Percentiles rank a stretch among this genome's conserved stretches.
Conservation (phyloP, 1,139 yeast species). For the Debaryomyces coudertii region DNA sequence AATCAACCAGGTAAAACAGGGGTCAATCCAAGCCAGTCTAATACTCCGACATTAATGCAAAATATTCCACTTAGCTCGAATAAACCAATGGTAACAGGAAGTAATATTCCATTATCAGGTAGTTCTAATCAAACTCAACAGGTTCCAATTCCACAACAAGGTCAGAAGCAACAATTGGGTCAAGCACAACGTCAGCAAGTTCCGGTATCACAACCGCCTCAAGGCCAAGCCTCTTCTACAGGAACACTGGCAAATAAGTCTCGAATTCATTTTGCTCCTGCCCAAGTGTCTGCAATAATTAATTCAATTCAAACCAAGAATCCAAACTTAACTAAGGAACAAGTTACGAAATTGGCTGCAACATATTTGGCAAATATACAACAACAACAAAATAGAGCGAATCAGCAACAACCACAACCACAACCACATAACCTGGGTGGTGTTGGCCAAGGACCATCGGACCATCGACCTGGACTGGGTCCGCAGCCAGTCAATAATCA, state of each 20-base stretch:
- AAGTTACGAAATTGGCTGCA: conserved; percentile 73
- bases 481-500: conserved; percentile 13
- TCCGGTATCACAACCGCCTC: conserved; percentile 12
- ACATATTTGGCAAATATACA: conserved; percentile 64
- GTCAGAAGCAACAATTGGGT: conserved; percentile 13
- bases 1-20: conserved; percentile 22
- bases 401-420: conserved; percentile 31
- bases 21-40: conserved; percentile 11
- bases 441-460: conserved; percentile 12
- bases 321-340: conserved; percentile 69
- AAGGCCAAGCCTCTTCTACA: conserved; percentile 6
- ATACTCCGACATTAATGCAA: conserved; percentile 7
- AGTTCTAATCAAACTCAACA: conserved; percentile 9
- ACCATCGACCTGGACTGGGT: conserved; percentile 5
- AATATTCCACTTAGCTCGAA: conserved; percentile 2
- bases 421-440: conserved; percentile 18
- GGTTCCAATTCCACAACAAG: conserved; percentile 15
- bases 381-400: conserved; percentile 45
- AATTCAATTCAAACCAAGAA: conserved; percentile 70
- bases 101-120: conserved; percentile 2
- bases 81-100: conserved; percentile 18
- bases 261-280: conserved; percentile 54
- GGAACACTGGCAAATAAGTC: conserved; percentile 26
- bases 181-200: conserved; percentile 13
- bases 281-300: conserved; percentile 71